phyloP scores from a whole-genome alignment of 306 rosid genomes.

The Betula pendula region DNA sequence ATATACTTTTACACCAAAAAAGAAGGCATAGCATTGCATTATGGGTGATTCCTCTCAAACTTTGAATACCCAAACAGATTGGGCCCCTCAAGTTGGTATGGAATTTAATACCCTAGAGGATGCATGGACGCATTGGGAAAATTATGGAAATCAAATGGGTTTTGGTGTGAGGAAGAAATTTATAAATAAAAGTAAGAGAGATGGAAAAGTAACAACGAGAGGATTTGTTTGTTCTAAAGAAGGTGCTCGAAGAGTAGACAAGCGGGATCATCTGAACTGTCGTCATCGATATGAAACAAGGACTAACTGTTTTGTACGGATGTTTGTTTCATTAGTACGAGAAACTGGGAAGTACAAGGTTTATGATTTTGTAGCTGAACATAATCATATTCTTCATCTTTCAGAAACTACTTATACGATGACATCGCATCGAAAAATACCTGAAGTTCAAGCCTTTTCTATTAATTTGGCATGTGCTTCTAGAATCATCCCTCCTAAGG shows the following conservation, averaged over 20 bases:
- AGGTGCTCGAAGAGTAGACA: neutral
- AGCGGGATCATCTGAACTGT: neutral
- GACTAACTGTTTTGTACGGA: neutral
- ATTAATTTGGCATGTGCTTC: neutral
- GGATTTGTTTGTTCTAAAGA: no score
- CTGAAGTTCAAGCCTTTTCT: constrained; percentile 1
- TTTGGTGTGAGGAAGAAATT: no score
- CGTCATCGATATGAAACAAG: neutral
- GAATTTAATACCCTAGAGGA: neutral
- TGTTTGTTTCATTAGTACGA: neutral
- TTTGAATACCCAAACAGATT: neutral
- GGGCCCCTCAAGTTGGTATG: neutral
- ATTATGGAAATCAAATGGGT: neutral
- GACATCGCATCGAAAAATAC: neutral
- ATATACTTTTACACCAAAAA: no score
- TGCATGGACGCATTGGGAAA: neutral
- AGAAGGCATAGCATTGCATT: no score
- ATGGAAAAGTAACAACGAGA: no score
- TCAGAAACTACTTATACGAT: neutral
- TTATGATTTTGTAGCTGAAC: neutral
- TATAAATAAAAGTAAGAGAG: no score
- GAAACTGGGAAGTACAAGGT: neutral
- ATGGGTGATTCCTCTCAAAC: no score
- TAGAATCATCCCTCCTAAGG: neutral
- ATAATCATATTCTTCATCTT: neutral